Percentiles rank a stretch among this genome's conserved stretches.
These are phyloP conservation scores for Alloteropsis semialata DNA, from an alignment of 176 grass and related monocot species.

Conservation along the genomic window DNA sequence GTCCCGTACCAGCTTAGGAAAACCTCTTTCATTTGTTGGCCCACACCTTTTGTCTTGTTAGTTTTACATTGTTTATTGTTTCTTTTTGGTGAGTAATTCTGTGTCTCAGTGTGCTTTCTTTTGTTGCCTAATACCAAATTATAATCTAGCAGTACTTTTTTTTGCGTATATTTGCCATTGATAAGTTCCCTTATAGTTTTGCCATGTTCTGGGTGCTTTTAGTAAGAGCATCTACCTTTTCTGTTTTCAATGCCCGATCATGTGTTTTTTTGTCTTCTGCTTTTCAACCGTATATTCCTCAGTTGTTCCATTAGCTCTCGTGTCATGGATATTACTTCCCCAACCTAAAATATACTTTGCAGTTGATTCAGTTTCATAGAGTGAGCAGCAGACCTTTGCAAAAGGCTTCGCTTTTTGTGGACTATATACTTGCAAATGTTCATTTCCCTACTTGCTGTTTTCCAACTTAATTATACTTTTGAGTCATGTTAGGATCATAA, in stretches of 20 bases:
- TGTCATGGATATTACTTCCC: neutral
- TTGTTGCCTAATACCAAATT: neutral
- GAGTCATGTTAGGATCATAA: neutral
- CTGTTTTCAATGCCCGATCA: neutral
- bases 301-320: neutral
- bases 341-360: neutral
- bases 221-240: neutral
- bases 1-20: neutral
- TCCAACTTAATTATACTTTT: neutral
- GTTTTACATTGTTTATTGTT: neutral
- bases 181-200: neutral
- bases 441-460: neutral
- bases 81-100: neutral
- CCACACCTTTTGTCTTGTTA: neutral
- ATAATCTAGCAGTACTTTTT: neutral
- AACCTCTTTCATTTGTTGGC: neutral
- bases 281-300: neutral
- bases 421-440: neutral
- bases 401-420: neutral
- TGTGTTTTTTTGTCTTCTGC: neutral
- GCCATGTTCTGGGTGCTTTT: neutral
- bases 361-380: neutral
- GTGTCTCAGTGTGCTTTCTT: neutral
- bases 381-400: neutral
- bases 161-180: neutral